phyloP scores from a whole-genome alignment of 2,329 filamentous ascomycete species.

The Stachybotrys chartarum region DNA sequence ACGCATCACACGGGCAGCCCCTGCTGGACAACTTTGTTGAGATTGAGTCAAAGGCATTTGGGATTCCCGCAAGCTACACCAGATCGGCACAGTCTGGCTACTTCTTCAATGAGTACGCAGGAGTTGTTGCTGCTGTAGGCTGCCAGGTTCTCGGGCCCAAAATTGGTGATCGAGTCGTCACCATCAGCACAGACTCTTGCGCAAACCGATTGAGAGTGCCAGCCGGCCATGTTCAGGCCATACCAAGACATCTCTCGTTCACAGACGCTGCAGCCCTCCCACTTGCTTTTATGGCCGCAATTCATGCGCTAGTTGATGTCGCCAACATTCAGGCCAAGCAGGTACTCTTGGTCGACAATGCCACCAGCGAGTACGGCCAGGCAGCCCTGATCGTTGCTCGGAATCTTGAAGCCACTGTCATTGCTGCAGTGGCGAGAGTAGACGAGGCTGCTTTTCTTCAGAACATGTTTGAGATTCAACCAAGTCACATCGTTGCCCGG shows the following conservation, averaged over 20 bases:
- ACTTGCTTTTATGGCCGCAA: not conserved
- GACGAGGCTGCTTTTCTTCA: conserved; percentile 2
- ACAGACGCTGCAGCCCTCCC: not conserved
- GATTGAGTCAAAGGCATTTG: conserved; percentile 6
- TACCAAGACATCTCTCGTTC: not conserved
- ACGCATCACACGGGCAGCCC: not conserved
- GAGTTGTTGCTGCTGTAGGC: not conserved
- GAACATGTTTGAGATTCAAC: not conserved
- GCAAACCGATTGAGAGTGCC: not conserved
- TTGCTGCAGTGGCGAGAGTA: conserved; percentile 1
- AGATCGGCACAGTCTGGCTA: not conserved
- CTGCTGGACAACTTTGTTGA: conserved; percentile 6
- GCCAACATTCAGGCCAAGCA: conserved; percentile 10
- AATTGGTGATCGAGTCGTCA: not conserved
- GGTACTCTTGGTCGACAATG: conserved; percentile 11
- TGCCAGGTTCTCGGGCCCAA: not conserved
- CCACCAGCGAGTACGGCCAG: conserved; percentile 10
- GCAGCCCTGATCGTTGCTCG: conserved; percentile 10
- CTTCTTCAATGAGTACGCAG: not conserved
- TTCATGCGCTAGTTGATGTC: conserved; percentile 9
- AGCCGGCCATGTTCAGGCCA: not conserved
- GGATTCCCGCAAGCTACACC: not conserved
- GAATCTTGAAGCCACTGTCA: conserved; percentile 8
- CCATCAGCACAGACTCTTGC: not conserved
- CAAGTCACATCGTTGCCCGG: conserved; percentile 3